Percentiles rank a stretch among this genome's conserved stretches.
phyloP scores from a whole-genome alignment of 257 asterid species.

The Nicotiana otophora region DNA sequence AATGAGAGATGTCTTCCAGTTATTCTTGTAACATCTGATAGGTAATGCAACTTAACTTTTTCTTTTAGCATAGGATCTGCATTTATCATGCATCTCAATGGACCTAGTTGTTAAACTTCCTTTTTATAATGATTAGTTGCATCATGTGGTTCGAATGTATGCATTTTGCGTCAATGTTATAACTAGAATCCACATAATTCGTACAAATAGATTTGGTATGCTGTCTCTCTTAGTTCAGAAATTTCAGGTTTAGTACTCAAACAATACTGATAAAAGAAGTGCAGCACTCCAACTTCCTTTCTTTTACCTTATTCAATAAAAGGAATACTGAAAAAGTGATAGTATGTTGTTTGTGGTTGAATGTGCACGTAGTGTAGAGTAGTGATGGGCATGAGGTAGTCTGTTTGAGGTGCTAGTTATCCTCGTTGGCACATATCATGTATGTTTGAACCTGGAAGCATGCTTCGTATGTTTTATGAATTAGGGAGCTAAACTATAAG shows the following conservation, averaged over 20 bases:
- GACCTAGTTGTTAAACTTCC: neutral
- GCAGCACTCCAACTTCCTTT: neutral
- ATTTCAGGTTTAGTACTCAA: neutral
- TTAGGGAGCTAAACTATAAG: neutral
- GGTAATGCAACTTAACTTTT: constrained; percentile 41
- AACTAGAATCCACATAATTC: neutral
- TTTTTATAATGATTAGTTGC: neutral
- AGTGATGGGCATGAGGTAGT: neutral
- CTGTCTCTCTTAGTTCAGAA: neutral
- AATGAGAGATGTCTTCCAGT: constrained; percentile 84
- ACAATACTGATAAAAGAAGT: neutral
- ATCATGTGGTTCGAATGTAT: neutral
- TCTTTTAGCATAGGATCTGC: neutral
- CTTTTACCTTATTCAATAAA: no score
- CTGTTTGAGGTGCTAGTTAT: neutral
- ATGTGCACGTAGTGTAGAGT: neutral
- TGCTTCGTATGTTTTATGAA: neutral
- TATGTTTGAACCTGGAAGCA: neutral
- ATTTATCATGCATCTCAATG: neutral
- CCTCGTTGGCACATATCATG: neutral
- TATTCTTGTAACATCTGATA: constrained; percentile 76
- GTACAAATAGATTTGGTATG: neutral
- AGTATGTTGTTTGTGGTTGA: neutral
- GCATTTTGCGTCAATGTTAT: neutral
- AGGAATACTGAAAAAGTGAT: neutral